Base-by-base conservation (phyloP, 257 asterid species). In the Solanum ossicruentum region DNA sequence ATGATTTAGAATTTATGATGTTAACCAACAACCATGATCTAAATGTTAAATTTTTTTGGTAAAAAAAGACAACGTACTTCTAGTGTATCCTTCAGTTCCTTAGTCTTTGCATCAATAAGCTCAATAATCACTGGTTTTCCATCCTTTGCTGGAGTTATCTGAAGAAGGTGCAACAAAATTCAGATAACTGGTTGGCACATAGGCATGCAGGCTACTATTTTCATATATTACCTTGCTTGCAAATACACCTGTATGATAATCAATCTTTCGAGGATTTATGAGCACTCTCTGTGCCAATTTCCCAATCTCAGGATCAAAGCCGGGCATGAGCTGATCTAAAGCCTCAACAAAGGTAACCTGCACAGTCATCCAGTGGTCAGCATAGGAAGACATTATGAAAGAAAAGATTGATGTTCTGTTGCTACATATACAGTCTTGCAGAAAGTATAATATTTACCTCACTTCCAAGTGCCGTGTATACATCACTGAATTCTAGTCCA, bases 401-500 rank as follows among this genome's bases (percentile, higher is more conserved):
- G 82, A 77, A 77, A 77, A 77, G 63, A 77, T 51, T 26, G 63
- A 77, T 52, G 49, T 28, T 26, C 49, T 26, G 66, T 78, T 28
- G 83, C 83, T 26, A 78, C 47, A 52, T 65, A 78, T 52, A 77
- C 26, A 52, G 65, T 16, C 83, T 52, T 17, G 83, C 65, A 78
- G 83, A 52, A 26, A 52, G 23, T 77, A 77, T 49, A 26, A 77
- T 23, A 8, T 49, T 20, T 52, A 95, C 99, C 99, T 95, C 99
- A 92, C 98, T 94, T 86, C 99, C 99, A 87, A 95, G 99, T 83
- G 99, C 99, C 49, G 99, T 95, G 84, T 94, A 95, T 56, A 95
- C 98, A 87, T 95, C 98, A 89, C 98, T 95, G 88, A 95, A 95
- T 87, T 95, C 98, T 86, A 95, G 98, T 80, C 98, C 98, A 87